phyloP scores from a whole-genome alignment of 176 grass and related monocot species.

The Zoysia pacifica region DNA sequence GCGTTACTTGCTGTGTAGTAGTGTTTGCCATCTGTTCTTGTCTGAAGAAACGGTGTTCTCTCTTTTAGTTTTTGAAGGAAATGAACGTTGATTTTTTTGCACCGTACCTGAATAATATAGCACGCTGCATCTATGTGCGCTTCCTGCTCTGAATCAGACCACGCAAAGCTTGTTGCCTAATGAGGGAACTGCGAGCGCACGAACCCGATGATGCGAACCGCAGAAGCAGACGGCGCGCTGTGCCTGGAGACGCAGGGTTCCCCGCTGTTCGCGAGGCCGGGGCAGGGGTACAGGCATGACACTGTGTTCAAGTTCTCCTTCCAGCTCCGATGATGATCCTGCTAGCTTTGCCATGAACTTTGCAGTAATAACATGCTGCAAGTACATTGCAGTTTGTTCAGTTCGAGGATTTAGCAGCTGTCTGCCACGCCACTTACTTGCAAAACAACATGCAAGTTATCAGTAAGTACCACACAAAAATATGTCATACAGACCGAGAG shows the following conservation, averaged over 20 bases:
- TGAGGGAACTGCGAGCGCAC: not conserved
- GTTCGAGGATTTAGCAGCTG: not conserved
- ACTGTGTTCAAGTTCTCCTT: conserved; percentile 77
- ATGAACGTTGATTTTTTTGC: not conserved
- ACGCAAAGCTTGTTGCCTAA: not conserved
- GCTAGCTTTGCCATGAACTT: no score
- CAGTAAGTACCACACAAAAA: not conserved
- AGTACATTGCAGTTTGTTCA: not conserved
- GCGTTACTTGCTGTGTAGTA: not conserved
- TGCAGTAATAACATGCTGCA: not conserved
- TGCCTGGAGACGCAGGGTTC: conserved; percentile 86
- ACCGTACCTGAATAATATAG: not conserved
- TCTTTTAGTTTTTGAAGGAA: no score
- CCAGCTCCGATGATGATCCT: not conserved
- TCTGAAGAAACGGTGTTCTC: not conserved
- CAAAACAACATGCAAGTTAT: not conserved
- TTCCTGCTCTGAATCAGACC: not conserved
- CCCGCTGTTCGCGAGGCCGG: conserved; percentile 56
- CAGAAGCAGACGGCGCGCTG: conserved; percentile 34
- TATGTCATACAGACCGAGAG: not conserved
- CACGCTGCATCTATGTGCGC: not conserved
- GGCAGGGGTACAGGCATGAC: conserved; percentile 62
- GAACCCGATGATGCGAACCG: no score
- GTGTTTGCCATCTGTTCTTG: not conserved
- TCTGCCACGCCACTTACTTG: not conserved